A percentile compares a stretch with the other conserved stretches of the same genome.
phyloP scores from a whole-genome alignment of 495 filamentous ascomycete genomes.

The Hyaloscypha variabilis region DNA sequence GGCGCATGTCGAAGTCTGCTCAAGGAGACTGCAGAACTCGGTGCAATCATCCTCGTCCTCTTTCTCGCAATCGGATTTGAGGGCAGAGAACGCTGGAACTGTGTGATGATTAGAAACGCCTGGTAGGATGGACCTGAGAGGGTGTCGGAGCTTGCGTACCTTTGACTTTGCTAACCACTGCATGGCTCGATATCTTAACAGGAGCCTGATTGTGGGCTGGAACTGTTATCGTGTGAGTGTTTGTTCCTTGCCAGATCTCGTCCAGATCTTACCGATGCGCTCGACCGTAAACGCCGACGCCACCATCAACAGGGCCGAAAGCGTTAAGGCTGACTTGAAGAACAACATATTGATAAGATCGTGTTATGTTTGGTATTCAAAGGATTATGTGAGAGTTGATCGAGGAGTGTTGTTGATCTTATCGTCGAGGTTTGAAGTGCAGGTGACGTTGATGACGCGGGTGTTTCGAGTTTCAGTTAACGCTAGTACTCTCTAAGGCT shows the following conservation, averaged over 20 bases:
- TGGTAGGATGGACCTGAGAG: not conserved
- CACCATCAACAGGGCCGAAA: constrained; percentile 11
- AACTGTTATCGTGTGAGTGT: constrained; percentile 9
- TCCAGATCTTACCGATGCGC: constrained; percentile 8
- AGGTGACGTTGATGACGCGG: not conserved
- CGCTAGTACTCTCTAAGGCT: too few species aligned
- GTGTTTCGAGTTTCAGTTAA: too few species aligned
- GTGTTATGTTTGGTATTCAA: constrained; percentile 4
- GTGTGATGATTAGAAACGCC: constrained; percentile 8
- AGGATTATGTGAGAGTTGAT: constrained; percentile 4
- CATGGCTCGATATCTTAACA: not conserved
- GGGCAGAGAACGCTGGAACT: constrained; percentile 4
- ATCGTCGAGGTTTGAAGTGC: constrained; percentile 8
- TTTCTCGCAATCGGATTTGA: constrained; percentile 12
- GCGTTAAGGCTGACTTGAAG: constrained; percentile 18
- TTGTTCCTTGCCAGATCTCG: not conserved
- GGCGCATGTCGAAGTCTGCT: constrained; percentile 11
- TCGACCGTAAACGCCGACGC: constrained; percentile 10
- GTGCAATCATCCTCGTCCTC: constrained; percentile 19
- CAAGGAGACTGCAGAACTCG: constrained; percentile 15
- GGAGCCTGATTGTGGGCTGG: not conserved
- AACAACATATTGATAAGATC: constrained; percentile 12
- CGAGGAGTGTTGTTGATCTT: not conserved
- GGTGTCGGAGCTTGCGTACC: not conserved
- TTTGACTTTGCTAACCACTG: not conserved